Evolutionary conservation across 768 basidiomycete species (phyloP).

Genomic region (Lactarius hengduanensis): DNA sequence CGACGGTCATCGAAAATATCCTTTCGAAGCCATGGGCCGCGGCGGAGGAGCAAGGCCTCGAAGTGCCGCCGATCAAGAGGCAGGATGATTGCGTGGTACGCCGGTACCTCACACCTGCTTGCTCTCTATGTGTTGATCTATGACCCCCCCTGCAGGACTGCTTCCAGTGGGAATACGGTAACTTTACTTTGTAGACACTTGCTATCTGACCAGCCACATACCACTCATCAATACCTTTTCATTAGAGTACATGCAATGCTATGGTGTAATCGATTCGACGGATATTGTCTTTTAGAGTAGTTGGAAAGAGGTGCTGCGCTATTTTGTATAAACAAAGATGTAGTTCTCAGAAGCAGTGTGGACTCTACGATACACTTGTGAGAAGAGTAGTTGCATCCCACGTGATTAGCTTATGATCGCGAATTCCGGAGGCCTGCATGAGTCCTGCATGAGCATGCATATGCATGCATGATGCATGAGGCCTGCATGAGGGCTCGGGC

Average conservation of each 20-base stretch:
- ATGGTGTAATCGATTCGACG: not conserved
- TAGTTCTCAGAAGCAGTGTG: not conserved
- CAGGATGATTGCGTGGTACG: constrained; percentile 70
- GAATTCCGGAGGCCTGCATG: no score
- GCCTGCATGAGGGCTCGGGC: no score
- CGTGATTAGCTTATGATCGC: no score
- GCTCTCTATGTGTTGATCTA: not conserved
- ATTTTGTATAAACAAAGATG: not conserved
- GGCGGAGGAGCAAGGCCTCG: constrained; percentile 54
- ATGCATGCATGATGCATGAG: no score
- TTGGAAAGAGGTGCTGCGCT: not conserved
- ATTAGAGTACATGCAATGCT: not conserved
- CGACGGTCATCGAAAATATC: constrained; percentile 71
- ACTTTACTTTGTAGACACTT: constrained; percentile 33
- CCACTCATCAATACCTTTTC: not conserved
- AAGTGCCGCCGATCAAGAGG: constrained; percentile 53
- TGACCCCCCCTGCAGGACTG: constrained; percentile 51
- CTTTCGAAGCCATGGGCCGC: constrained; percentile 70
- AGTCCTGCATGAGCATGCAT: no score
- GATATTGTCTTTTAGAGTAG: not conserved
- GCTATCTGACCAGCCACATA: not conserved
- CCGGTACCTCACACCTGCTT: not conserved
- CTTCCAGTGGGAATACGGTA: constrained; percentile 67
- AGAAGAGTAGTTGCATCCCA: no score
- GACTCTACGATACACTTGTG: not conserved